Conservation (phyloP, 2,329 filamentous ascomycete genomes). For the Moelleriella libera region DNA sequence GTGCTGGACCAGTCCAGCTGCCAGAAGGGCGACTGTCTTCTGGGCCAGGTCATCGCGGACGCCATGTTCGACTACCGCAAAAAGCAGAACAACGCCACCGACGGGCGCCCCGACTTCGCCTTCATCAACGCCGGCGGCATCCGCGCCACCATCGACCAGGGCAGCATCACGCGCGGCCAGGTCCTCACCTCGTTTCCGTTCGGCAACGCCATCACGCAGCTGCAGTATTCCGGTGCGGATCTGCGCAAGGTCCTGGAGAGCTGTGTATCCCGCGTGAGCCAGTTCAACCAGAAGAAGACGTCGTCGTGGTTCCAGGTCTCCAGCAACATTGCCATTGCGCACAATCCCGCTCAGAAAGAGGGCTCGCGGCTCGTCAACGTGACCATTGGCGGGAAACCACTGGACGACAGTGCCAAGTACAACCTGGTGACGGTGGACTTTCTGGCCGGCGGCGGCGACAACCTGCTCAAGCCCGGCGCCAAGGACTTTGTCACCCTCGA, state of each 20-base stretch:
- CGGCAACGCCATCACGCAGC: slow-evolving; percentile 47
- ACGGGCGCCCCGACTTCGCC: slow-evolving; percentile 32
- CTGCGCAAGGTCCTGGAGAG: slow-evolving; percentile 46
- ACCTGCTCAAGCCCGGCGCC: slow-evolving; percentile 31
- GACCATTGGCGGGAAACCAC: slow-evolving; percentile 29
- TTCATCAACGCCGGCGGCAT: slow-evolving; percentile 52
- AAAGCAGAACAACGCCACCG: slow-evolving; percentile 22
- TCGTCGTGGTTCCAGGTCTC: slow-evolving; percentile 49
- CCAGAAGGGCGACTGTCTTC: slow-evolving; percentile 40
- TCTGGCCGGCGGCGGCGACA: slow-evolving; percentile 47
- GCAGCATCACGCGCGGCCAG: slow-evolving; percentile 47
- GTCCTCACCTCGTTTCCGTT: slow-evolving; percentile 53
- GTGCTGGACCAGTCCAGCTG: slow-evolving; percentile 46
- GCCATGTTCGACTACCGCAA: slow-evolving; percentile 48
- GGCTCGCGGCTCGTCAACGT: slow-evolving; percentile 38
- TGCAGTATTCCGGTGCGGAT: slow-evolving; percentile 35
- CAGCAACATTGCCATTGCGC: slow-evolving; percentile 38
- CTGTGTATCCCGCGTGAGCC: slow-evolving; percentile 37
- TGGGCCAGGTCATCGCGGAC: slow-evolving; percentile 40
- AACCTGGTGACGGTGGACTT: slow-evolving; percentile 49
- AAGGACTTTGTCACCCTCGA: slow-evolving; percentile 30
- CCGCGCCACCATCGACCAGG: slow-evolving; percentile 46
- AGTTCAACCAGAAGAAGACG: slow-evolving; percentile 35
- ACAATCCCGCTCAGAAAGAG: slow-evolving; percentile 34
- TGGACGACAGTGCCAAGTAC: slow-evolving; percentile 34